Conservation (phyloP, 1,139 yeast species). For the Candida mesenterica region DNA sequence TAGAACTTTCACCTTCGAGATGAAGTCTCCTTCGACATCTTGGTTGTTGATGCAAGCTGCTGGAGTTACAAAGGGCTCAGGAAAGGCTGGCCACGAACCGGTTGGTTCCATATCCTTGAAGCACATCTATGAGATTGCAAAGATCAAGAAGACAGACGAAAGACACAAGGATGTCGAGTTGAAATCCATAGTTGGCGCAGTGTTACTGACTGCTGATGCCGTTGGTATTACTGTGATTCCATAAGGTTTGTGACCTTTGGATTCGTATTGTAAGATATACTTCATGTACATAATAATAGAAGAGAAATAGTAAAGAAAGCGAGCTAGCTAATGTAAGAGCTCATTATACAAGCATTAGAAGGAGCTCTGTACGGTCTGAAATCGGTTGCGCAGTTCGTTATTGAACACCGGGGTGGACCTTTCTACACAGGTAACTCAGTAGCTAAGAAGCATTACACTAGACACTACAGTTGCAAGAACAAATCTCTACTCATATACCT, state of each 20-base stretch:
- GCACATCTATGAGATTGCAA: conserved; percentile 92
- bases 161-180: conserved; percentile 71
- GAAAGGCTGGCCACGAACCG: conserved; percentile 43
- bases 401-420: too few species aligned
- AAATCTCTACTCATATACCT: too few species aligned
- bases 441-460: too few species aligned
- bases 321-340: too few species aligned
- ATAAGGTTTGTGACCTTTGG: conserved; percentile 23
- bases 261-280: background rate
- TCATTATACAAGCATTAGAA: too few species aligned
- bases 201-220: conserved; percentile 82
- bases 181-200: conserved; percentile 76
- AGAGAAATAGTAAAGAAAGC: background rate
- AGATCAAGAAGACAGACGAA: conserved; percentile 84
- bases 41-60: conserved; percentile 85
- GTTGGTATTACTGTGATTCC: conserved; percentile 83
- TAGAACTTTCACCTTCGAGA: conserved; percentile 79
- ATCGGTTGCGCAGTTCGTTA: too few species aligned
- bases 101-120: conserved; percentile 80
- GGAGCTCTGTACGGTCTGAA: too few species aligned
- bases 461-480: too few species aligned
- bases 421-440: too few species aligned
- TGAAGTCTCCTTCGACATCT: conserved; percentile 91
- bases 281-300: background rate
- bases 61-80: conserved; percentile 77